Evolutionary conservation across 2,329 filamentous ascomycete genomes (phyloP).

Genomic region (Aspergillus sp.): DNA sequence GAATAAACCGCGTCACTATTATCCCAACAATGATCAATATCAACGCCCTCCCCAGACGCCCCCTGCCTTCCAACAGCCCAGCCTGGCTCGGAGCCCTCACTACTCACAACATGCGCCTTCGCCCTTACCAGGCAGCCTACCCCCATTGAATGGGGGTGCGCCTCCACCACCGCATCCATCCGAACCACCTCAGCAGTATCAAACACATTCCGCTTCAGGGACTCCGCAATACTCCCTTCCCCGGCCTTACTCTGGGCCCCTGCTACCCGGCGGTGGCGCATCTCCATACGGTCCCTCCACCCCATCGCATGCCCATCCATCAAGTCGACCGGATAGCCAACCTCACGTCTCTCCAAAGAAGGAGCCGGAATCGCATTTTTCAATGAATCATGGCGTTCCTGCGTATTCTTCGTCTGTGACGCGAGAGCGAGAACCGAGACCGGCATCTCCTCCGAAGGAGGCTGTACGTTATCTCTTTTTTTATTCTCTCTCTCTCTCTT

Average conservation of each 20-base stretch:
- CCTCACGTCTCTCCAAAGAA: constrained; percentile 43
- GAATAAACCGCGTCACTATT: constrained; percentile 42
- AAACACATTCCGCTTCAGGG: constrained; percentile 30
- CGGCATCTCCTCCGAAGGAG: constrained; percentile 41
- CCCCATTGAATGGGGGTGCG: constrained; percentile 40
- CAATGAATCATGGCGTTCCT: constrained; percentile 27
- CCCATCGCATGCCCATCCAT: constrained; percentile 44
- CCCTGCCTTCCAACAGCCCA: constrained; percentile 38
- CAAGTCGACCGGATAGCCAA: constrained; percentile 36
- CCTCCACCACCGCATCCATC: constrained; percentile 29
- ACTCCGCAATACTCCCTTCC: constrained; percentile 35
- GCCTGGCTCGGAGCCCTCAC: constrained; percentile 42
- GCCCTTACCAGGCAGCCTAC: constrained; percentile 40
- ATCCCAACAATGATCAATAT: constrained; percentile 45
- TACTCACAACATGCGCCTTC: constrained; percentile 43
- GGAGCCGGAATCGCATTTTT: constrained; percentile 38
- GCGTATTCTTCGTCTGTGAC: constrained; percentile 33
- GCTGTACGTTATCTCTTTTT: constrained; percentile 31
- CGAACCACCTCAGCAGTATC: constrained; percentile 38
- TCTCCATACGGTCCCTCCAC: constrained; percentile 38
- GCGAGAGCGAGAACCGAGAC: constrained; percentile 34
- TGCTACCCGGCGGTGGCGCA: constrained; percentile 37
- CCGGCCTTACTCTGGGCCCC: constrained; percentile 35
- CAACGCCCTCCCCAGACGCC: constrained; percentile 44
- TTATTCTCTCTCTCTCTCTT: too few relatives aligned